Percentiles rank a stretch among this genome's conserved stretches.
Evolutionary conservation across 768 basidiomycete species (phyloP).

Genomic region (Suillus weaverae): DNA sequence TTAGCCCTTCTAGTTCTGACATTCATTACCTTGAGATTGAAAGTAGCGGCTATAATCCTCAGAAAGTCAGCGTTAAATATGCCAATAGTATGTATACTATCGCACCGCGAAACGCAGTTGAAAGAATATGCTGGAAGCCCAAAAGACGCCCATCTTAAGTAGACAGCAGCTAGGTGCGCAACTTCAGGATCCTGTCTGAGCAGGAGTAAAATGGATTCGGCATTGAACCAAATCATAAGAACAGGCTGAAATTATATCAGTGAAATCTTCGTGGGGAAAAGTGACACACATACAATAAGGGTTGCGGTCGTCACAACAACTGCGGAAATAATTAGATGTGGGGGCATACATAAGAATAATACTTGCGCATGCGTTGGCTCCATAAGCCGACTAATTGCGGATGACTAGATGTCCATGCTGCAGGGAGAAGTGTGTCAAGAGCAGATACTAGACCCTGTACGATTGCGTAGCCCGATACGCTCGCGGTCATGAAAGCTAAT

Average conservation of each 20-base stretch:
- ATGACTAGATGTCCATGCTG: constrained; percentile 89
- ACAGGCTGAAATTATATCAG: constrained; percentile 42
- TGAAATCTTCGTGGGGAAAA: neutral
- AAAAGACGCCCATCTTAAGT: constrained; percentile 73
- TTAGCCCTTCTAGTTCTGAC: neutral
- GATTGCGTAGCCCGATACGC: constrained; percentile 58
- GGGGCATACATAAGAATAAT: neutral
- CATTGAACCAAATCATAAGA: constrained; percentile 75
- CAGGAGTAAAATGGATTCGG: constrained; percentile 73
- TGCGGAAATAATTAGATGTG: constrained; percentile 24
- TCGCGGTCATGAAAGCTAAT: constrained; percentile 72
- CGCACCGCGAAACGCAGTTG: constrained; percentile 52
- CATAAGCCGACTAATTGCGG: constrained; percentile 87
- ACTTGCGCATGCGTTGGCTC: constrained; percentile 84
- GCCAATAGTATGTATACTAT: neutral
- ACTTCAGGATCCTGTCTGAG: constrained; percentile 84
- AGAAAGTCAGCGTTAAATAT: neutral
- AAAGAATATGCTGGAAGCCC: constrained; percentile 78
- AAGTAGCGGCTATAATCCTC: constrained; percentile 43
- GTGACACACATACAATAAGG: constrained; percentile 53
- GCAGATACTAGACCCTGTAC: constrained; percentile 81
- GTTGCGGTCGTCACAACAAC: constrained; percentile 60
- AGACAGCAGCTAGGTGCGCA: constrained; percentile 70
- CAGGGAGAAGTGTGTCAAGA: constrained; percentile 90
- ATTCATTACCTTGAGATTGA: constrained; percentile 62